Evolutionary conservation across 2,329 filamentous ascomycete species (phyloP).

Genomic region (Leptosphaerulina australis): DNA sequence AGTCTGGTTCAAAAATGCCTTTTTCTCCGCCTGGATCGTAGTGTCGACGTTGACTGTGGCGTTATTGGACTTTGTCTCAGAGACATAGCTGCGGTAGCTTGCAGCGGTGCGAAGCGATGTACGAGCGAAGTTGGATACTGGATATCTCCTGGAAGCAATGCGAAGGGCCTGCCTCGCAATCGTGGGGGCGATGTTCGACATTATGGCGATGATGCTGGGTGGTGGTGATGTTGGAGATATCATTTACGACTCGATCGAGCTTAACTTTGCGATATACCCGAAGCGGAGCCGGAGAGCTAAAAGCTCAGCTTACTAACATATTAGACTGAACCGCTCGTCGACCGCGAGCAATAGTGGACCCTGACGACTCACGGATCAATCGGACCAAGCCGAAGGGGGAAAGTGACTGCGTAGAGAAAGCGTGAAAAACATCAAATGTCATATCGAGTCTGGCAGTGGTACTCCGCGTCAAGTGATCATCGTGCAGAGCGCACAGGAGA

Average conservation of each 20-base stretch:
- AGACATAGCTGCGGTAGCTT: constrained; percentile 73
- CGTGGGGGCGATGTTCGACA: constrained; percentile 63
- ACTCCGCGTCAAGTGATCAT: neutral
- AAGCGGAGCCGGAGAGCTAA: neutral
- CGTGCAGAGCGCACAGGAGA: neutral
- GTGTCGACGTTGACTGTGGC: constrained; percentile 83
- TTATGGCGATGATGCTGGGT: constrained; percentile 35
- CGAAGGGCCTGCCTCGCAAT: constrained; percentile 76
- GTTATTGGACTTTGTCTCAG: constrained; percentile 77
- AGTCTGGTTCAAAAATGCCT: constrained; percentile 70
- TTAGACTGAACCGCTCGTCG: neutral
- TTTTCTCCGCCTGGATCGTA: constrained; percentile 84
- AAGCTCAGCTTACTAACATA: neutral
- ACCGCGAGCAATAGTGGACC: constrained; percentile 13
- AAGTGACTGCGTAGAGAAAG: neutral
- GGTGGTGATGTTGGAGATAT: neutral
- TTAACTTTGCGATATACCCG: neutral
- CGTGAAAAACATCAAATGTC: neutral
- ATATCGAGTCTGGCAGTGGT: no score
- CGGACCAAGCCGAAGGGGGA: neutral
- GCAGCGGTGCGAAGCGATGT: constrained; percentile 49
- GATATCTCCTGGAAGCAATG: constrained; percentile 59
- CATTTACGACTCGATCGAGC: neutral
- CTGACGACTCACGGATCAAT: neutral
- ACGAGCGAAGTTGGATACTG: constrained; percentile 50